Evolutionary conservation across 2,329 filamentous ascomycete genomes (phyloP).

Genomic region (Aspergillus hiratsukae): DNA sequence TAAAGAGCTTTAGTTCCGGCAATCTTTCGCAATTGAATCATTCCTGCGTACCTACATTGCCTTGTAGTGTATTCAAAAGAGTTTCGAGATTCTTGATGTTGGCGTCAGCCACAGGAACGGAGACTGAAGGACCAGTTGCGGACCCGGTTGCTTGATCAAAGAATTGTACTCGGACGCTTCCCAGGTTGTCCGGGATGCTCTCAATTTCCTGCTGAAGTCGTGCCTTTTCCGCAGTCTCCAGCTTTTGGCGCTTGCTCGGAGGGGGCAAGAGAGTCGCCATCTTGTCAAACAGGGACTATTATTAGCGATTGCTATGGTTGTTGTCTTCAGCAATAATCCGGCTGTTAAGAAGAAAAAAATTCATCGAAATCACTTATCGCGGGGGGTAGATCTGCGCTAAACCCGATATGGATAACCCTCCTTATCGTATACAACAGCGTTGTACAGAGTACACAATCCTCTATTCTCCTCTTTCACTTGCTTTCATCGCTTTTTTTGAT

Average conservation of each 20-base stretch:
- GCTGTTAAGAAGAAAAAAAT: constrained; percentile 13
- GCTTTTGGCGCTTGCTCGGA: constrained; percentile 80
- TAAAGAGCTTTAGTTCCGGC: background rate
- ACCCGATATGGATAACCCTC: constrained; percentile 12
- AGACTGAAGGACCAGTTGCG: constrained; percentile 66
- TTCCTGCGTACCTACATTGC: constrained; percentile 52
- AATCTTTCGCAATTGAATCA: background rate
- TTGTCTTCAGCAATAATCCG: background rate
- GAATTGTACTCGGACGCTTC: constrained; percentile 82
- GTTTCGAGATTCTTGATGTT: constrained; percentile 85
- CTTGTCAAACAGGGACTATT: constrained; percentile 8
- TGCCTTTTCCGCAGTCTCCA: constrained; percentile 66
- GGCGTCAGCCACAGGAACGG: constrained; percentile 76
- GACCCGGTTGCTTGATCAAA: constrained; percentile 69
- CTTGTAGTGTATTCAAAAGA: constrained; percentile 77
- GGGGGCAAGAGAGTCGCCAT: constrained; percentile 84
- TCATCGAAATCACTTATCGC: constrained; percentile 15
- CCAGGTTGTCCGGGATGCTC: constrained; percentile 60
- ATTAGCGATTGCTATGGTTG: background rate
- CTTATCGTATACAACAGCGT: constrained; percentile 1
- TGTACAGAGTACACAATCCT: background rate
- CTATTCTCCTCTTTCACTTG: background rate
- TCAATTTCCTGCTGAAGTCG: constrained; percentile 72
- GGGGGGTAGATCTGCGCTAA: constrained; percentile 13
- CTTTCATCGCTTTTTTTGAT: background rate